Evolutionary conservation across 1,139 yeast species (phyloP).

Genomic region (Ogataea hybrid): DNA sequence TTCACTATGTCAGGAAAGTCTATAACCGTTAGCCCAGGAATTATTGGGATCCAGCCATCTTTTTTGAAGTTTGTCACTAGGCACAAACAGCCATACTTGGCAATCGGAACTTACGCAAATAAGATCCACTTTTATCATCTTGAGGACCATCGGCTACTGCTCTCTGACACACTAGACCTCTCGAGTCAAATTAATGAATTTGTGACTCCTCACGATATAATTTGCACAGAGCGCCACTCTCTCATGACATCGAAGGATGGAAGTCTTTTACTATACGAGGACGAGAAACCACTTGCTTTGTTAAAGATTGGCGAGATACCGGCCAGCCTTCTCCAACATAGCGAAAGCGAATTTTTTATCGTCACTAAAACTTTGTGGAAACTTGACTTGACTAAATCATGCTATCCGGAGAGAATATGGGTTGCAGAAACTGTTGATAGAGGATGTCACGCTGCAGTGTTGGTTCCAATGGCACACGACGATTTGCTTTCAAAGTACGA

Average conservation of each 20-base stretch:
- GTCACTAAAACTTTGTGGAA: slow-evolving; percentile 44
- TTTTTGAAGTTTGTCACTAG: slow-evolving; percentile 12
- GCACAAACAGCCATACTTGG: slow-evolving; percentile 1
- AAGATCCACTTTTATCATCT: slow-evolving; percentile 14
- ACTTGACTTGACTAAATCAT: slow-evolving; percentile 35
- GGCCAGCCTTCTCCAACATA: slow-evolving; percentile 13
- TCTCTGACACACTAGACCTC: slow-evolving; percentile 4
- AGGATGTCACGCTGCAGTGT: slow-evolving; percentile 20
- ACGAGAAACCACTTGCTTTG: neutral
- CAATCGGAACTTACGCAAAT: slow-evolving; percentile 4
- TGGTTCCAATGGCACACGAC: slow-evolving; percentile 34
- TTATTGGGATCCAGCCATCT: slow-evolving; percentile 14
- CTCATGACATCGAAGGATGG: slow-evolving; percentile 24
- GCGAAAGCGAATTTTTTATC: slow-evolving; percentile 20
- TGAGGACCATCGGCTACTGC: slow-evolving; percentile 2
- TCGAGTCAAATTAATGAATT: slow-evolving; percentile 1
- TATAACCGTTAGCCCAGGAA: slow-evolving; percentile 3
- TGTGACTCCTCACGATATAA: slow-evolving; percentile 10
- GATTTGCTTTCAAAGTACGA: slow-evolving; percentile 23
- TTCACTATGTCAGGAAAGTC: slow-evolving; percentile 5
- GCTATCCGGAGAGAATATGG: slow-evolving; percentile 41
- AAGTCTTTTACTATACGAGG: slow-evolving; percentile 4
- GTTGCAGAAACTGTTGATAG: slow-evolving; percentile 36
- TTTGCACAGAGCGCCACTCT: neutral
- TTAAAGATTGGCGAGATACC: slow-evolving; percentile 25